Evolutionary conservation across 2,329 filamentous ascomycete species (phyloP).

Genomic region (Monosporascus sp.): DNA sequence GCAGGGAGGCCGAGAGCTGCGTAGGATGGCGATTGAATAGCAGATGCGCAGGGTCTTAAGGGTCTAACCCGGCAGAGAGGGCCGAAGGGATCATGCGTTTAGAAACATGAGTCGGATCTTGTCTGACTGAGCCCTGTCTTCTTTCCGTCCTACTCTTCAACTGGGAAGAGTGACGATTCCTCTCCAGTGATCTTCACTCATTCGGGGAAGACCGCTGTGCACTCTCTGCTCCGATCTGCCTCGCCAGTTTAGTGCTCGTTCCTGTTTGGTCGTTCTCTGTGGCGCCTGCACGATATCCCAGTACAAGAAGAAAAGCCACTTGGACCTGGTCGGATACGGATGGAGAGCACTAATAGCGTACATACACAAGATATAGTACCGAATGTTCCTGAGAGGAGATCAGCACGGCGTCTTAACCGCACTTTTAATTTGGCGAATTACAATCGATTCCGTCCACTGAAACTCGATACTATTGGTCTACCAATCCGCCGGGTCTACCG

Average conservation of each 20-base stretch:
- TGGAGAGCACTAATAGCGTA: conserved; percentile 18
- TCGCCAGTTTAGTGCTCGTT: conserved; percentile 14
- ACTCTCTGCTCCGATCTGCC: conserved; percentile 17
- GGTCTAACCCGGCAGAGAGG: too few species aligned
- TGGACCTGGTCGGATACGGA: conserved; percentile 25
- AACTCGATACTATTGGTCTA: neutral
- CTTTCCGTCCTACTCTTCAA: neutral
- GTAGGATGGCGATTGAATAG: neutral
- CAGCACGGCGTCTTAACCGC: neutral
- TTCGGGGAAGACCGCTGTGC: conserved; percentile 8
- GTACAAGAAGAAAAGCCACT: conserved; percentile 17
- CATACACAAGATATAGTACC: conserved; percentile 1
- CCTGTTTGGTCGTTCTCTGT: conserved; percentile 16
- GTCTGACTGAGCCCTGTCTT: neutral
- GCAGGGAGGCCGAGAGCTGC: neutral
- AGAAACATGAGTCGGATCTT: neutral
- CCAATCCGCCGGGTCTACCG: neutral
- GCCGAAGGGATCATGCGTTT: too few species aligned
- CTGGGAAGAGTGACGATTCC: neutral
- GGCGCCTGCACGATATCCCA: conserved; percentile 26
- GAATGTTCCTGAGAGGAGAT: neutral
- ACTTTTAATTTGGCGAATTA: neutral
- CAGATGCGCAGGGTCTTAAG: neutral
- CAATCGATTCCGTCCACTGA: neutral
- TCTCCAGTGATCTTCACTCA: conserved; percentile 1